Conservation (phyloP, 345 rosid genomes). For the Raphanus raphanistrum region DNA sequence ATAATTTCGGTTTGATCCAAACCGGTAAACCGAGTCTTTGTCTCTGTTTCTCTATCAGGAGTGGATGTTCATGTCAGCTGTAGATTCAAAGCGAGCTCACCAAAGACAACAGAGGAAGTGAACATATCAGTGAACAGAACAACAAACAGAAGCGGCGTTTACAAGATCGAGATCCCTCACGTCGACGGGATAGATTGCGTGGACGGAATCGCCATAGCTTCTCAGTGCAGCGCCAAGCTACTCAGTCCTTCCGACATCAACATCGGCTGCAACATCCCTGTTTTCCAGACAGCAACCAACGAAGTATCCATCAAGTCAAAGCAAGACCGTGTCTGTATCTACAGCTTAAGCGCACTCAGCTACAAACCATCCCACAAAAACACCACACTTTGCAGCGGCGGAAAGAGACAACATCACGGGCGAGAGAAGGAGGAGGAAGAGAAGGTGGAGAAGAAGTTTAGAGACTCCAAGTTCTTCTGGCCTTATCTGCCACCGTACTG, state of each 20-base stretch:
- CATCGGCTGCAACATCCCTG: constrained; percentile 54
- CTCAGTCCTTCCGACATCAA: constrained; percentile 41
- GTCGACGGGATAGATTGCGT: constrained; percentile 81
- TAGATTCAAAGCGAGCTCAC: constrained; percentile 71
- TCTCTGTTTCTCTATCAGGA: constrained; percentile 36
- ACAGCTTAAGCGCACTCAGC: constrained; percentile 72
- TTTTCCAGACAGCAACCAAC: constrained; percentile 50
- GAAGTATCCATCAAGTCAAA: constrained; percentile 75
- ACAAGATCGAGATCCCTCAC: constrained; percentile 64
- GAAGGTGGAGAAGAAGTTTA: constrained; percentile 18
- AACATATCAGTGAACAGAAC: constrained; percentile 73
- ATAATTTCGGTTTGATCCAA: neutral
- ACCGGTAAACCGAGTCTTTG: neutral
- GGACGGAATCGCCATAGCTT: constrained; percentile 58
- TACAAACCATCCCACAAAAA: constrained; percentile 60
- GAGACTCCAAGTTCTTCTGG: constrained; percentile 60
- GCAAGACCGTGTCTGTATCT: constrained; percentile 72
- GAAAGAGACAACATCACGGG: constrained; percentile 25
- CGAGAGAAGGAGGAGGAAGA: constrained; percentile 37
- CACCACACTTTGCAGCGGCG: constrained; percentile 44
- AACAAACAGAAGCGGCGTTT: constrained; percentile 61
- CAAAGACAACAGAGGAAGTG: constrained; percentile 65
- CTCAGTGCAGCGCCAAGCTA: constrained; percentile 69
- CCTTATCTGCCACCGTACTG: constrained; percentile 57
- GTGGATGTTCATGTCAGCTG: constrained; percentile 70